Evolutionary conservation across 2,329 filamentous ascomycete species (phyloP), one percentile per base, ranked within the genome.

Genomic region (Nigrograna mackinnonii): DNA sequence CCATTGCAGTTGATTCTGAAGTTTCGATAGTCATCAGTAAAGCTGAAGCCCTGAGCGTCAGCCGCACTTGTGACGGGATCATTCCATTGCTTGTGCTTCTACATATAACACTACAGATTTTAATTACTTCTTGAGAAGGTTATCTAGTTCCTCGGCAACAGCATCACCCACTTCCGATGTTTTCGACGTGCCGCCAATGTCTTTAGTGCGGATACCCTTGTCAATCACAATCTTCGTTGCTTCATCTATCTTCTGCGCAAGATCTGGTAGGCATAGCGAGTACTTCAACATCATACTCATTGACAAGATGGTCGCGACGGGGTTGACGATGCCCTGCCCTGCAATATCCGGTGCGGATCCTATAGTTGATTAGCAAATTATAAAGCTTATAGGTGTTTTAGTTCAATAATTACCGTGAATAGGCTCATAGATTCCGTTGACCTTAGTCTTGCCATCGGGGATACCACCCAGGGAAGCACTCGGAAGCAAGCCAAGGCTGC

Each of bases 231-330:
- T 82, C 64, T 82, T 81, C 37, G 96, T 91, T 3, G 91, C 91
- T 46, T 84, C 79, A 73, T 96, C 91, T 50, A 96, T 83, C 37
- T 85, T 83, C 47, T 82, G 79, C 22, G 91, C 87, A 70, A 96
- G 86, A 37, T 83, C 78, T 21, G 87, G 84, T 54, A 91, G 82
- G 60, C 84, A 83, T 45, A 97, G 82, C 12, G 91, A 96, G 78
- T 96, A 97, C 64, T 90, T 86, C 62, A 96, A 80, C 86, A 99
- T 89, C 91, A 97, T 96, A 60, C 90, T 90, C 12, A 95, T 80
- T 11, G 91, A 96, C 32, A 97, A 82, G 52, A 97, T 90, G 41
- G 90, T 91, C 37, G 91, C 92, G 47, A 97, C 79, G 22, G 92
- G 92, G 78, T 95, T 95, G 61, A 96, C 91, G 55, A 96, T 86